Percentiles rank a stretch among this genome's conserved stretches.
Evolutionary conservation across 345 rosid species (phyloP).

Genomic region (Anastatica hierochuntica): DNA sequence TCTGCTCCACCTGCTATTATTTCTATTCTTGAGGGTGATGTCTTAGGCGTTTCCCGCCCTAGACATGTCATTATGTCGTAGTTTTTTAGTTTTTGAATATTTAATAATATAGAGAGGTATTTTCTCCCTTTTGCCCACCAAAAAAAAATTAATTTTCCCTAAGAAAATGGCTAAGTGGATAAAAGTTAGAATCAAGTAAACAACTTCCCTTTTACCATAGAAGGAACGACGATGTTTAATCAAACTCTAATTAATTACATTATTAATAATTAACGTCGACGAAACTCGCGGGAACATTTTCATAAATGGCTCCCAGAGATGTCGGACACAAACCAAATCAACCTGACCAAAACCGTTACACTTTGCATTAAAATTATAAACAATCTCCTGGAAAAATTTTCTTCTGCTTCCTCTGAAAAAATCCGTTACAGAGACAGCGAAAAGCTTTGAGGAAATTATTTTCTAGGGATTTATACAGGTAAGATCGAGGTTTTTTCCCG

Average conservation of each 20-base stretch:
- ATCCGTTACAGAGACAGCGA: slow-evolving; percentile 26
- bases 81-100: no score
- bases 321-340: slow-evolving; percentile 24
- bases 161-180: no score
- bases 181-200: no score
- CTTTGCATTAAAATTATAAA: background rate
- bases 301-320: slow-evolving; percentile 13
- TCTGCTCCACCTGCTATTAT: no score
- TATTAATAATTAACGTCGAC: slow-evolving; percentile 10
- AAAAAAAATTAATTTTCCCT: no score
- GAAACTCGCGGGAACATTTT: slow-evolving; percentile 41
- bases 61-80: no score
- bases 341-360: slow-evolving; percentile 9
- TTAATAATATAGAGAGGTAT: no score
- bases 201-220: no score
- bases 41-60: no score
- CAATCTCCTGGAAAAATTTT: background rate
- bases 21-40: no score
- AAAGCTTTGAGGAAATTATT: background rate
- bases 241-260: background rate
- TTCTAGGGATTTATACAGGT: slow-evolving; percentile 3
- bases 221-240: no score
- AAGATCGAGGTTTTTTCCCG: background rate
- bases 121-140: no score
- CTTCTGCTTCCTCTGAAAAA: slow-evolving; percentile 12